phyloP scores from a whole-genome alignment of 768 basidiomycete genomes.

The Porphyrellus cyaneotinctus region DNA sequence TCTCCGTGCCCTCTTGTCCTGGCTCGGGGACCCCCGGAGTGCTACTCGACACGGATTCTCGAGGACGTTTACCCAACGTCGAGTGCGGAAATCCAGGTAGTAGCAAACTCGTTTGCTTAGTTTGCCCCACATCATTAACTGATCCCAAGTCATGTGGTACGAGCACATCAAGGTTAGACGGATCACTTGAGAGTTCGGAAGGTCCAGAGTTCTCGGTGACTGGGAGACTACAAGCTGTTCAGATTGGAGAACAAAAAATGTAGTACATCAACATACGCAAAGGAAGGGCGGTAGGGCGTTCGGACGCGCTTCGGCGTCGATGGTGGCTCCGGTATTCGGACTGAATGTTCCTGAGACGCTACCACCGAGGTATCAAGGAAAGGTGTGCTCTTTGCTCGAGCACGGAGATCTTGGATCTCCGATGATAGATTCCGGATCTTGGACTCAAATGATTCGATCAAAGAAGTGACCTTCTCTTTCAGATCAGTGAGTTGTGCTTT shows the following conservation, averaged over 20 bases:
- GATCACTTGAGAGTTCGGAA: conserved; percentile 20
- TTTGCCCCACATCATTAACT: conserved; percentile 8
- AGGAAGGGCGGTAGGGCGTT: conserved; percentile 26
- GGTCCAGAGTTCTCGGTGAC: conserved; percentile 14
- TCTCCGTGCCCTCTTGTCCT: conserved; percentile 39
- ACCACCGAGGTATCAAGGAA: conserved; percentile 8
- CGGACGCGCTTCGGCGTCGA: conserved; percentile 33
- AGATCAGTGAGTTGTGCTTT: conserved; percentile 41
- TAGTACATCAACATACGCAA: conserved; percentile 20
- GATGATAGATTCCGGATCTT: conserved; percentile 36
- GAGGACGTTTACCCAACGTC: conserved; percentile 62
- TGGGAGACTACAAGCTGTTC: conserved; percentile 19
- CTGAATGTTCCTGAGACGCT: conserved; percentile 10
- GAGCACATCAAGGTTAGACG: conserved; percentile 16
- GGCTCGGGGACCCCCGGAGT: conserved; percentile 40
- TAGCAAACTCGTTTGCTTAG: conserved; percentile 15
- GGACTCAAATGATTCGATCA: conserved; percentile 32
- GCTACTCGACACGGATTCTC: conserved; percentile 47
- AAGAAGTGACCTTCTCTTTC: conserved; percentile 27
- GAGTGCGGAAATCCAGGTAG: conserved; percentile 41
- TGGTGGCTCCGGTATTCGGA: conserved; percentile 29
- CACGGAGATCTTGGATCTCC: conserved; percentile 34
- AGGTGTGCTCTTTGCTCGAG: conserved; percentile 12
- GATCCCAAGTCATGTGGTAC: conserved; percentile 9
- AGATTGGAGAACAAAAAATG: conserved; percentile 6